Evolutionary conservation across 1,284 basidiomycete species (phyloP).

Genomic region (Rhodotorula sp.): DNA sequence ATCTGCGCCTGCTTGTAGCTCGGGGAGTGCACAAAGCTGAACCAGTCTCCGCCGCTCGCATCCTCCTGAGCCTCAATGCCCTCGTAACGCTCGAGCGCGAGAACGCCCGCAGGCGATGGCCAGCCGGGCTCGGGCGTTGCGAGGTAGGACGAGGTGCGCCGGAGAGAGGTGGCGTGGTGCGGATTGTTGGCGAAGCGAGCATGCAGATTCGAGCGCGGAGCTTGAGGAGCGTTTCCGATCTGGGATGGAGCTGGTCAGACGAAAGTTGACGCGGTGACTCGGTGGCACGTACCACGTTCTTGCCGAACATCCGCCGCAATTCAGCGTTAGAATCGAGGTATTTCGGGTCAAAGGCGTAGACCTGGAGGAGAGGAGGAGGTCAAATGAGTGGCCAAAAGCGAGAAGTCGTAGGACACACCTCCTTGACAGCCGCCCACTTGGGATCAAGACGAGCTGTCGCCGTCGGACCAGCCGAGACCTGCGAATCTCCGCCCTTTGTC

Average conservation of each 20-base stretch:
- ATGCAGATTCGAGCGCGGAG: slow-evolving; percentile 40
- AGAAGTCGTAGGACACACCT: neutral
- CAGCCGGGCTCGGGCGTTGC: slow-evolving; percentile 49
- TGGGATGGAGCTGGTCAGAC: neutral
- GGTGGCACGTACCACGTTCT: slow-evolving; percentile 67
- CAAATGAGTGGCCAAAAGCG: too few species aligned
- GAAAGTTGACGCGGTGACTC: too few species aligned
- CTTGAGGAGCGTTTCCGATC: slow-evolving; percentile 18
- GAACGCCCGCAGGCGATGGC: slow-evolving; percentile 50
- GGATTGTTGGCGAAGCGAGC: slow-evolving; percentile 43
- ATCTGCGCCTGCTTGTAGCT: slow-evolving; percentile 75
- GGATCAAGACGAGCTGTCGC: slow-evolving; percentile 18
- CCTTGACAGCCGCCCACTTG: slow-evolving; percentile 28
- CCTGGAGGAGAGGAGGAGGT: neutral
- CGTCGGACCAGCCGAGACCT: neutral
- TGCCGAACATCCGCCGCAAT: slow-evolving; percentile 85
- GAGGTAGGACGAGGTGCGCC: slow-evolving; percentile 43
- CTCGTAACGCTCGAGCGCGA: slow-evolving; percentile 57
- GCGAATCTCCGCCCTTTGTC: slow-evolving; percentile 57
- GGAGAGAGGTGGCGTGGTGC: slow-evolving; percentile 41
- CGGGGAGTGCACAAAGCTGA: slow-evolving; percentile 79
- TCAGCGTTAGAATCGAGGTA: slow-evolving; percentile 83
- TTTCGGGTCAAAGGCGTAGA: slow-evolving; percentile 61
- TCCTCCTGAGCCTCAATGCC: slow-evolving; percentile 24
- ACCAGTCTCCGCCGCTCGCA: slow-evolving; percentile 61